Evolutionary conservation across 306 rosid species (phyloP).

Genomic region (Ochetophila trinervis): DNA sequence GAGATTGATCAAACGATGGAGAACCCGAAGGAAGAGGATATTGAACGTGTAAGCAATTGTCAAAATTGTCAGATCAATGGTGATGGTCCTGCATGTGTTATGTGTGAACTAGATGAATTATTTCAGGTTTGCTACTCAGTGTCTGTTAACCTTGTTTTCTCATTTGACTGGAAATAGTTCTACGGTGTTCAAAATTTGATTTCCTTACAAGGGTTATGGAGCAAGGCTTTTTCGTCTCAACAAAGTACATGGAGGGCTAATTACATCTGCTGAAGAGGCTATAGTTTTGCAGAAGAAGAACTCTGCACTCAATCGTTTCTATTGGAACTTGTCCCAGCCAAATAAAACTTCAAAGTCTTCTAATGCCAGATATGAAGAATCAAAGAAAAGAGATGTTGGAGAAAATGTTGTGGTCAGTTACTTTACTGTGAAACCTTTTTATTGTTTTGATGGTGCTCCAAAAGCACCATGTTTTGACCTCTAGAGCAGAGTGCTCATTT

Average conservation of each 20-base stretch:
- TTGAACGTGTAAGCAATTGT: conserved; percentile 77
- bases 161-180: conserved; percentile 6
- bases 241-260: conserved; percentile 64
- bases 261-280: conserved; percentile 90
- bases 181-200: conserved; percentile 9
- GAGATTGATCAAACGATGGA: conserved; percentile 83
- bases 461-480: background rate
- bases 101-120: conserved; percentile 78
- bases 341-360: conserved; percentile 41
- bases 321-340: conserved; percentile 60
- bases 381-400: conserved; percentile 76
- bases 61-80: conserved; percentile 66
- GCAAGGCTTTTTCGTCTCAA: conserved; percentile 81
- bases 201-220: conserved; percentile 63
- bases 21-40: conserved; percentile 80
- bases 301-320: conserved; percentile 71
- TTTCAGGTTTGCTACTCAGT: conserved; percentile 62
- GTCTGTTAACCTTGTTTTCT: conserved; percentile 27
- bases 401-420: conserved; percentile 84
- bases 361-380: conserved; percentile 42
- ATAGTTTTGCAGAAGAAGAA: conserved; percentile 77
- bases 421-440: conserved; percentile 10
- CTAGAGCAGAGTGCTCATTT: conserved; percentile 3
- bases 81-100: conserved; percentile 74
- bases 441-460: background rate